Conservation (phyloP, 202 grass and related monocot species). For the Setaria italica region DNA sequence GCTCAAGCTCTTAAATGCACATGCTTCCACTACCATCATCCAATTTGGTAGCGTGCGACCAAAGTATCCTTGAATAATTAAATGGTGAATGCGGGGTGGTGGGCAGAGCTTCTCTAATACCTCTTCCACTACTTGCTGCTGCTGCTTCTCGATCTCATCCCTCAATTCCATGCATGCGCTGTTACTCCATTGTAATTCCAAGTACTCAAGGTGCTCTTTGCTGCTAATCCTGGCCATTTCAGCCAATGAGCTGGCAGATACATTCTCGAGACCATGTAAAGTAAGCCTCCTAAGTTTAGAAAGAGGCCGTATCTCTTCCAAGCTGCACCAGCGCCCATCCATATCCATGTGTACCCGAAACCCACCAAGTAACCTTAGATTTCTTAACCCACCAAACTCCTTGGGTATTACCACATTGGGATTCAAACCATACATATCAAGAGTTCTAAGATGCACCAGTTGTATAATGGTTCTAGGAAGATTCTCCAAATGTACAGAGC, state of each 20-base stretch:
- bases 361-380: background rate
- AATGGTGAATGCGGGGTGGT: too few relatives aligned
- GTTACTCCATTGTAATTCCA: constrained; percentile 15
- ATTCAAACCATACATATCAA: too few relatives aligned
- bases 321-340: constrained; percentile 25
- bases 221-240: constrained; percentile 25
- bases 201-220: constrained; percentile 32
- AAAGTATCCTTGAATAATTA: too few relatives aligned
- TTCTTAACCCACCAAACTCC: background rate
- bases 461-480: background rate
- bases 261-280: constrained; percentile 6
- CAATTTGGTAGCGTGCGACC: too few relatives aligned
- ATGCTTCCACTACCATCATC: too few relatives aligned
- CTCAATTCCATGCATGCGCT: background rate
- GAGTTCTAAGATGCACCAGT: too few relatives aligned
- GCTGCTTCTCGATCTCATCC: background rate
- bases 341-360: background rate
- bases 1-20: too few relatives aligned
- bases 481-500: background rate
- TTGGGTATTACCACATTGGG: too few relatives aligned
- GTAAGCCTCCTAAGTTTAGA: background rate
- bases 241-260: constrained; percentile 3
- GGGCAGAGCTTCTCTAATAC: background rate
- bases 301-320: background rate
- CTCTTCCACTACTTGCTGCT: background rate